These are phyloP conservation scores for Piedraia hortae DNA, from an alignment of 2,329 filamentous ascomycete genomes.

Conservation along the genomic window DNA sequence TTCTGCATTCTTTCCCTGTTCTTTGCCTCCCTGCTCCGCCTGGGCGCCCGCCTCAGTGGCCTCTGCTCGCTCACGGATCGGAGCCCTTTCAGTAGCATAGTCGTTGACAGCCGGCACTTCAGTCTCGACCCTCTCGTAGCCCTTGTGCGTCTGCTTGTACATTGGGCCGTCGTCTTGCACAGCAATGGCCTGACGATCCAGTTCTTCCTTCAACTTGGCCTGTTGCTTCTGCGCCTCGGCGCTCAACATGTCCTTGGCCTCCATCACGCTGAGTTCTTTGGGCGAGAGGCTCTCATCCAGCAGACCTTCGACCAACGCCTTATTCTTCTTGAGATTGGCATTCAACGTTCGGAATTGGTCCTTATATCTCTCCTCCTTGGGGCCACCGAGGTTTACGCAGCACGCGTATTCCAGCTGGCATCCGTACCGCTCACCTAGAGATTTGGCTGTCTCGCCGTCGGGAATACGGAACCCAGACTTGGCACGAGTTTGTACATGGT, in stretches of 20 bases:
- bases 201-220: conserved; percentile 47
- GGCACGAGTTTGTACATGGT: conserved; percentile 36
- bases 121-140: conserved; percentile 66
- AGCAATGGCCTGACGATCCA: conserved; percentile 63
- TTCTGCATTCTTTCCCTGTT: too few relatives aligned
- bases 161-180: conserved; percentile 45
- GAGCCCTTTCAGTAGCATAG: conserved; percentile 20
- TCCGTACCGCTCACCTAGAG: conserved; percentile 40
- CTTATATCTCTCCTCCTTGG: conserved; percentile 25
- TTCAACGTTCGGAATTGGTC: conserved; percentile 46
- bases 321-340: conserved; percentile 75
- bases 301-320: conserved; percentile 46
- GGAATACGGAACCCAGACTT: conserved; percentile 38
- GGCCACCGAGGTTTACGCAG: conserved; percentile 27
- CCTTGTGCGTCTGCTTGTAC: conserved; percentile 77
- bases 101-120: conserved; percentile 24
- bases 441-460: conserved; percentile 33
- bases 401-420: conserved; percentile 53
- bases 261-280: conserved; percentile 63
- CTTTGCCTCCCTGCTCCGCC: too few relatives aligned
- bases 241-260: conserved; percentile 67
- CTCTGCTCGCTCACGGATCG: conserved; percentile 17
- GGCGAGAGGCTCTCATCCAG: conserved; percentile 46
- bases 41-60: conserved; percentile 7
- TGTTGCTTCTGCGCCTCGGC: conserved; percentile 61